A percentile compares a stretch with the other conserved stretches of the same genome.
Conservation (phyloP, 305 asterid species). For the Fraxinus nigra region DNA sequence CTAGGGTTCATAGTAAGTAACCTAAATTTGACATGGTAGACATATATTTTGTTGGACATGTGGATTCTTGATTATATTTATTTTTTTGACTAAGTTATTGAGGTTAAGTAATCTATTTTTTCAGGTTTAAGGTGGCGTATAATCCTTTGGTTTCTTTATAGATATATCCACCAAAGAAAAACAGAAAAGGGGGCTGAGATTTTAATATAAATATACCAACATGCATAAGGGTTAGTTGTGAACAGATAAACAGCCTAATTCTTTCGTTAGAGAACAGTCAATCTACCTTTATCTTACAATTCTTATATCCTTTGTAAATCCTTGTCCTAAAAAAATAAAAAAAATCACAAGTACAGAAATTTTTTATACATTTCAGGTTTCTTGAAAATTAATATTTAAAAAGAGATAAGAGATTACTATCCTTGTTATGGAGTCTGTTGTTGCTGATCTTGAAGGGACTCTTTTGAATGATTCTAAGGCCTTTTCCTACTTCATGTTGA, state of each 20-base stretch:
- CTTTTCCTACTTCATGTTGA: slow-evolving; percentile 79
- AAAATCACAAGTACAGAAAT: background rate
- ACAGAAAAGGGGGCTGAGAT: background rate
- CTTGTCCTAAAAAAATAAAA: background rate
- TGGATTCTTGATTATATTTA: slow-evolving; percentile 5
- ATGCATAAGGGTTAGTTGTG: slow-evolving; percentile 42
- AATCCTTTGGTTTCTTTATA: slow-evolving; percentile 27
- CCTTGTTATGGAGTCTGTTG: slow-evolving; percentile 46
- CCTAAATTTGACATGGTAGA: slow-evolving; percentile 25
- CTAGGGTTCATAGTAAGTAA: slow-evolving; percentile 28
- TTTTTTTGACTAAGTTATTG: slow-evolving; percentile 39
- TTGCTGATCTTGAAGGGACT: slow-evolving; percentile 69
- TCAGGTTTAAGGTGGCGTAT: slow-evolving; percentile 40
- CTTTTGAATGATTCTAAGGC: slow-evolving; percentile 54
- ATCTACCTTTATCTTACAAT: slow-evolving; percentile 61
- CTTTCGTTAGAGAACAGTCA: slow-evolving; percentile 42
- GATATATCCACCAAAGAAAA: slow-evolving; percentile 42
- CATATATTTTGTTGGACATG: slow-evolving; percentile 31
- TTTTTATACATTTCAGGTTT: background rate
- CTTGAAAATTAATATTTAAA: background rate
- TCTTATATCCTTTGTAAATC: slow-evolving; percentile 29
- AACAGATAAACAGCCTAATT: slow-evolving; percentile 37
- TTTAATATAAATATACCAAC: slow-evolving; percentile 31
- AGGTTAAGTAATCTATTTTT: slow-evolving; percentile 53
- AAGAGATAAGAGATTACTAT: background rate